Evolutionary conservation across 139 green algal species (phyloP).

Genomic region (Tetraselmis chui): DNA sequence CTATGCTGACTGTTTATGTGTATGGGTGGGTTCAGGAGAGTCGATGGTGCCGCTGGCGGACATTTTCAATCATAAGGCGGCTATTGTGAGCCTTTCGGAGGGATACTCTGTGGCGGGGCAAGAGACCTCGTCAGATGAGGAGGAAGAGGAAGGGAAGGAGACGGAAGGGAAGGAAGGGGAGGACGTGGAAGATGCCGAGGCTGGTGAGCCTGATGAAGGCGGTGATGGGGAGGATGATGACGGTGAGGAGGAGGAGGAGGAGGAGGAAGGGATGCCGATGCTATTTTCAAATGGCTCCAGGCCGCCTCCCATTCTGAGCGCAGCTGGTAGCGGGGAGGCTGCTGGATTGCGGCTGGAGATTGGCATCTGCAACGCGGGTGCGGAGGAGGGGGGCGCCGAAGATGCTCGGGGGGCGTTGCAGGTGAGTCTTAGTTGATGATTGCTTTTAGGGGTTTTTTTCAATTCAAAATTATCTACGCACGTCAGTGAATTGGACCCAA

Average conservation of each 20-base stretch:
- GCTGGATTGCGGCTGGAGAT: constrained; percentile 59
- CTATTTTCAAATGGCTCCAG: not conserved
- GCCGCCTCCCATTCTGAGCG: not conserved
- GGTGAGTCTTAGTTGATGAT: too few species aligned
- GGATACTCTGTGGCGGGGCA: constrained; percentile 11
- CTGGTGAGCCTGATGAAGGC: not conserved
- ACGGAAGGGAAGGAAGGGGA: not conserved
- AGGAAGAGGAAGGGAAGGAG: not conserved
- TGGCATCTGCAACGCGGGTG: constrained; percentile 42
- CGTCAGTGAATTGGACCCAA: too few species aligned
- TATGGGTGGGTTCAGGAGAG: too few species aligned
- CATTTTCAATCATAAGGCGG: constrained; percentile 85
- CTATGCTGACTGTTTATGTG: too few species aligned
- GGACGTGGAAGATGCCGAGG: not conserved
- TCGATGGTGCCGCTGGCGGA: constrained; percentile 78
- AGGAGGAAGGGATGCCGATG: constrained; percentile 7
- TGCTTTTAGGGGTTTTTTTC: too few species aligned
- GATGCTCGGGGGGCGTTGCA: not conserved
- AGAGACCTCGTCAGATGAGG: not conserved
- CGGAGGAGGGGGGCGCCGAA: not conserved
- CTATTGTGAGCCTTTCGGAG: constrained; percentile 32
- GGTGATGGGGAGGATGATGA: not conserved
- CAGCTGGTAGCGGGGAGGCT: not conserved
- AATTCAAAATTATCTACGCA: too few species aligned
- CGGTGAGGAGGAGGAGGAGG: constrained; percentile 2